phyloP scores from a whole-genome alignment of 306 rosid species.

The Vicia faba region DNA sequence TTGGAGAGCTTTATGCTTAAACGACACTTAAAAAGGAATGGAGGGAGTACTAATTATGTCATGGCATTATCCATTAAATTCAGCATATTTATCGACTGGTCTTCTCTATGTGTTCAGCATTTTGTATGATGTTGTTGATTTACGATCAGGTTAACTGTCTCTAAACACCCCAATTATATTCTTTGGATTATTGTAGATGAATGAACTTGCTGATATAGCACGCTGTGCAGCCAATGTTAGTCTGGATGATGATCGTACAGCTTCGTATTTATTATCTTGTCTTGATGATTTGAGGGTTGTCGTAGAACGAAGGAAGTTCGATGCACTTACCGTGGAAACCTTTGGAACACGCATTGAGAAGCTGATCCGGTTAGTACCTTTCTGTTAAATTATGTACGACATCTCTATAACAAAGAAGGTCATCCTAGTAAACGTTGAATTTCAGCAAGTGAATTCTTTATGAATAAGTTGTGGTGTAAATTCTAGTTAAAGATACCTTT shows the following conservation, averaged over 20 bases:
- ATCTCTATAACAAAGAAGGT: conserved; percentile 12
- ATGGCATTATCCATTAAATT: conserved; percentile 20
- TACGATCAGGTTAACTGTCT: background rate
- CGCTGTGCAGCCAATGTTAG: conserved; percentile 82
- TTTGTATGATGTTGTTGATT: conserved; percentile 24
- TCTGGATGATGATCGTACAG: conserved; percentile 79
- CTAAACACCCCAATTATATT: conserved; percentile 23
- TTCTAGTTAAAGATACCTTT: conserved; percentile 7
- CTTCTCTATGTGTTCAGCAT: conserved; percentile 13
- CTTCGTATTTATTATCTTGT: conserved; percentile 69
- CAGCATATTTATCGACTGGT: conserved; percentile 10
- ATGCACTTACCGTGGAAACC: conserved; percentile 86
- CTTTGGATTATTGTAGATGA: conserved; percentile 66
- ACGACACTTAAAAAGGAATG: background rate
- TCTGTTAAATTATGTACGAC: conserved; percentile 22
- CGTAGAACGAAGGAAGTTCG: conserved; percentile 77
- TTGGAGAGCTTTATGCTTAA: too few species aligned
- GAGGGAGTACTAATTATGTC: background rate
- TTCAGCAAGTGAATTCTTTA: conserved; percentile 18
- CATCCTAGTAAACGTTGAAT: conserved; percentile 5
- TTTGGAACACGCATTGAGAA: conserved; percentile 96
- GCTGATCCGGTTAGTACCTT: conserved; percentile 71
- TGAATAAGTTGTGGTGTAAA: conserved; percentile 19
- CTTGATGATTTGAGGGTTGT: conserved; percentile 90
- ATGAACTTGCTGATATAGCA: conserved; percentile 93